phyloP scores from a whole-genome alignment of 768 basidiomycete species.

The Baorangia bicolor region DNA sequence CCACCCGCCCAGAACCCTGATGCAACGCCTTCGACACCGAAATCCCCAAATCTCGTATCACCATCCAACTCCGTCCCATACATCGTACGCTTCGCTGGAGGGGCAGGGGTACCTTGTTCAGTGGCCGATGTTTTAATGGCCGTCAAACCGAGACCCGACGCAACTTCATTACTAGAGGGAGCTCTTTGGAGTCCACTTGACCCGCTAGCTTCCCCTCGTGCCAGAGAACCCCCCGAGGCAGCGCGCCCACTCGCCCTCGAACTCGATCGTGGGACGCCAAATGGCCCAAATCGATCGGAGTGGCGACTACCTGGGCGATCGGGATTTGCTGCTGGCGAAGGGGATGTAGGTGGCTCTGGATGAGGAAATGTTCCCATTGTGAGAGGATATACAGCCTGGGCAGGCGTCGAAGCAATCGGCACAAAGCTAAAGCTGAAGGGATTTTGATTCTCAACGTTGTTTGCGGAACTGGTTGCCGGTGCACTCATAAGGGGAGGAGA shows the following conservation, averaged over 20 bases:
- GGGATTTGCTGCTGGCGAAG: slow-evolving; percentile 31
- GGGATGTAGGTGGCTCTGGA: slow-evolving; percentile 36
- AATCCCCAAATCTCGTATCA: slow-evolving; percentile 84
- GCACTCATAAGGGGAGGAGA: slow-evolving; percentile 39
- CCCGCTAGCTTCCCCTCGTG: slow-evolving; percentile 29
- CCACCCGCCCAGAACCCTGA: slow-evolving; percentile 65
- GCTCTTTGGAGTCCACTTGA: slow-evolving; percentile 28
- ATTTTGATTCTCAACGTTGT: slow-evolving; percentile 52
- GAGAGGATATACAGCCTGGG: slow-evolving; percentile 38
- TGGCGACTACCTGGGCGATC: slow-evolving; percentile 36
- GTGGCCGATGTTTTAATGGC: slow-evolving; percentile 38
- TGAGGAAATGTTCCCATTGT: slow-evolving; percentile 38
- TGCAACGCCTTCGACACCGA: slow-evolving; percentile 77
- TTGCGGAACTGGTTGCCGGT: slow-evolving; percentile 45
- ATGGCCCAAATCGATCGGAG: slow-evolving; percentile 30
- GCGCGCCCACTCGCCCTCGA: slow-evolving; percentile 33
- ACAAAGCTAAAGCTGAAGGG: slow-evolving; percentile 54
- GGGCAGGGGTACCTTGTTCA: slow-evolving; percentile 41
- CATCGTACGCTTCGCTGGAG: slow-evolving; percentile 66
- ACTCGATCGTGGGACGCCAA: slow-evolving; percentile 38
- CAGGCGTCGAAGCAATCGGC: slow-evolving; percentile 54
- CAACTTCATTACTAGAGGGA: slow-evolving; percentile 47
- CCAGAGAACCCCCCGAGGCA: slow-evolving; percentile 26
- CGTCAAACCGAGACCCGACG: slow-evolving; percentile 43
- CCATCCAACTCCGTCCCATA: slow-evolving; percentile 82